A percentile compares a stretch with the other conserved stretches of the same genome.
These are phyloP conservation scores for Grigorovia humatica DNA, from an alignment of 805 yeast species.

Conservation along the genomic window DNA sequence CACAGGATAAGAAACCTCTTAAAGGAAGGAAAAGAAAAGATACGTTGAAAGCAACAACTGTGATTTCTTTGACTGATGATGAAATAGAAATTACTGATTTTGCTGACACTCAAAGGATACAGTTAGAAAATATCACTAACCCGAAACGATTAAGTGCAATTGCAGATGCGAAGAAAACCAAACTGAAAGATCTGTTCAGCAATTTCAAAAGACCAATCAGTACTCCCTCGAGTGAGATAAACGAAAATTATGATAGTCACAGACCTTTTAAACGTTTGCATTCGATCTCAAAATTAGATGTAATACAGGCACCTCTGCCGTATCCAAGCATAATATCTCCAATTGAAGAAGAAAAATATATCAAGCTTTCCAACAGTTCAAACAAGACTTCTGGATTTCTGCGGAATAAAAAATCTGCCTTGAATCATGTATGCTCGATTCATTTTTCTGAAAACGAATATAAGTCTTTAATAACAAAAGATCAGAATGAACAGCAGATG, in stretches of 20 bases:
- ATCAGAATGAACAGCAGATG: background rate
- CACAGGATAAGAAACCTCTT: background rate
- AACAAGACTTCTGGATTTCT: background rate
- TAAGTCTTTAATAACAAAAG: slow-evolving; percentile 5
- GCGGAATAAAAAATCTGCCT: background rate
- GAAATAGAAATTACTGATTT: slow-evolving; percentile 3
- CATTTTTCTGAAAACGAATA: slow-evolving; percentile 11
- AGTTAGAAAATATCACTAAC: slow-evolving; percentile 3
- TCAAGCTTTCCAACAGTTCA: background rate
- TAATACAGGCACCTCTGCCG: slow-evolving; percentile 16
- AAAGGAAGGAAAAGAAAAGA: background rate
- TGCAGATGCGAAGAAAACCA: slow-evolving; percentile 15
- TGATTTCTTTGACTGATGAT: slow-evolving; percentile 12
- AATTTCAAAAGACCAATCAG: slow-evolving; percentile 6
- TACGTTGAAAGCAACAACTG: background rate
- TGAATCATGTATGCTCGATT: background rate
- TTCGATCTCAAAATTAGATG: slow-evolving; percentile 11
- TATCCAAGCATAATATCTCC: slow-evolving; percentile 9
- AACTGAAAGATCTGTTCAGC: slow-evolving; percentile 16
- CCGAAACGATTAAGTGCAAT: slow-evolving; percentile 7
- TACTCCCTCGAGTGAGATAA: background rate
- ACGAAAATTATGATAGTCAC: background rate
- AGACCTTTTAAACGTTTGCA: slow-evolving; percentile 9
- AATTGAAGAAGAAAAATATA: slow-evolving; percentile 1
- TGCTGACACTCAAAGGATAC: slow-evolving; percentile 1